phyloP scores from a whole-genome alignment of 2,329 filamentous ascomycete genomes.

The Botryotinia calthae region DNA sequence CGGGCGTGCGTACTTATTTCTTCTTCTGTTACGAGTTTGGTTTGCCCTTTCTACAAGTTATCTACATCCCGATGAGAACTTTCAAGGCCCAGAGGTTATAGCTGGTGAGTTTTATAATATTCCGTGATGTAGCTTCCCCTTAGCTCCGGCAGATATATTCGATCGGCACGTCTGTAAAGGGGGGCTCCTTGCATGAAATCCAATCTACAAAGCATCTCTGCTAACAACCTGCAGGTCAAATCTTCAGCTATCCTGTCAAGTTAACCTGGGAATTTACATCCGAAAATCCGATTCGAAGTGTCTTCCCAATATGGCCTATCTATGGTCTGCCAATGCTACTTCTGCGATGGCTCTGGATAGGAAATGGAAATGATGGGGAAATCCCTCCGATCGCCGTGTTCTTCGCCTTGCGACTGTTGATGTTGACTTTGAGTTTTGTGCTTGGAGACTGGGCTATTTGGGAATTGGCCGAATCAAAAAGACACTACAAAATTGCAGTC shows the following conservation, averaged over 20 bases:
- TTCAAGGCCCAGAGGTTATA: conserved; percentile 96
- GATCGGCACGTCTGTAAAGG: not conserved
- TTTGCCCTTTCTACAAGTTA: conserved; percentile 95
- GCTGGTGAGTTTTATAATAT: conserved; percentile 65
- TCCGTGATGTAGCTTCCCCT: not conserved
- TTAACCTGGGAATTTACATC: conserved; percentile 96
- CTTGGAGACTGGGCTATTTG: conserved; percentile 97
- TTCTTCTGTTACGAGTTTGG: conserved; percentile 85
- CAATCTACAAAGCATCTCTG: not conserved
- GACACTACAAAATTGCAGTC: conserved; percentile 69
- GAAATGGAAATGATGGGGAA: conserved; percentile 71
- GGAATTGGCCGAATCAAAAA: conserved; percentile 77
- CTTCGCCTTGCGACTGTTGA: conserved; percentile 81
- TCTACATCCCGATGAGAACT: conserved; percentile 97
- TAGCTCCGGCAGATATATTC: conserved; percentile 8
- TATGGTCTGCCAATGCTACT: conserved; percentile 94
- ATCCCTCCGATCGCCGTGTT: conserved; percentile 85
- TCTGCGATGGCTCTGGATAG: conserved; percentile 88
- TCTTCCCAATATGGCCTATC: conserved; percentile 93
- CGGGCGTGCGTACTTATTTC: conserved; percentile 76
- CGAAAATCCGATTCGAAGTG: conserved; percentile 83
- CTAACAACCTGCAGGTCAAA: conserved; percentile 61
- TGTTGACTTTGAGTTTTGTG: conserved; percentile 95
- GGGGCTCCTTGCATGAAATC: not conserved
- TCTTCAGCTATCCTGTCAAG: conserved; percentile 87